phyloP scores from a whole-genome alignment of 2,329 filamentous ascomycete genomes.

The Sporothrix brasiliensis region DNA sequence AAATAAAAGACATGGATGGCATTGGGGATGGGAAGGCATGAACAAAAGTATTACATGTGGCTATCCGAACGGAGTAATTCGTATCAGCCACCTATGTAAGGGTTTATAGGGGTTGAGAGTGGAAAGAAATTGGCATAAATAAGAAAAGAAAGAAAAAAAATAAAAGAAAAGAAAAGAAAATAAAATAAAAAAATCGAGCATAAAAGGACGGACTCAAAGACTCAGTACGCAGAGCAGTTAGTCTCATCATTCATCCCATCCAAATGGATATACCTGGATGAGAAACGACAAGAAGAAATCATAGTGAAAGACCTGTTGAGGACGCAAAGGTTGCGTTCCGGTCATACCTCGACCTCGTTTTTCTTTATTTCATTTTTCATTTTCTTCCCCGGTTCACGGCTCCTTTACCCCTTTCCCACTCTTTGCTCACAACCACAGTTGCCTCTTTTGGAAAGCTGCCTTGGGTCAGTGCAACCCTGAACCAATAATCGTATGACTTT shows the following conservation, averaged over 20 bases:
- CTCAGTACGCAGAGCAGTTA: neutral
- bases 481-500: constrained; percentile 28
- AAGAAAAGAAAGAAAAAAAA: too few species aligned
- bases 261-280: neutral
- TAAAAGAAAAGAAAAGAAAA: too few species aligned
- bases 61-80: neutral
- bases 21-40: neutral
- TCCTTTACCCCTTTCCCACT: neutral
- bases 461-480: constrained; percentile 19
- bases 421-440: constrained; percentile 5
- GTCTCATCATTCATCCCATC: constrained; percentile 2
- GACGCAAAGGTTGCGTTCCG: neutral
- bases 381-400: neutral
- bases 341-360: neutral
- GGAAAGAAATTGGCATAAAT: neutral
- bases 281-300: neutral
- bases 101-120: neutral
- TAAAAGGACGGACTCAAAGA: neutral
- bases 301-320: neutral
- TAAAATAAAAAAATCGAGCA: neutral
- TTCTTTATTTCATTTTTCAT: neutral
- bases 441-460: constrained; percentile 11
- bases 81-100: neutral
- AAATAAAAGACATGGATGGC: neutral
- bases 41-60: constrained; percentile 12